These are phyloP conservation scores for Xylaria sp. DNA, from an alignment of 2,329 filamentous ascomycete species.

Conservation along the genomic window DNA sequence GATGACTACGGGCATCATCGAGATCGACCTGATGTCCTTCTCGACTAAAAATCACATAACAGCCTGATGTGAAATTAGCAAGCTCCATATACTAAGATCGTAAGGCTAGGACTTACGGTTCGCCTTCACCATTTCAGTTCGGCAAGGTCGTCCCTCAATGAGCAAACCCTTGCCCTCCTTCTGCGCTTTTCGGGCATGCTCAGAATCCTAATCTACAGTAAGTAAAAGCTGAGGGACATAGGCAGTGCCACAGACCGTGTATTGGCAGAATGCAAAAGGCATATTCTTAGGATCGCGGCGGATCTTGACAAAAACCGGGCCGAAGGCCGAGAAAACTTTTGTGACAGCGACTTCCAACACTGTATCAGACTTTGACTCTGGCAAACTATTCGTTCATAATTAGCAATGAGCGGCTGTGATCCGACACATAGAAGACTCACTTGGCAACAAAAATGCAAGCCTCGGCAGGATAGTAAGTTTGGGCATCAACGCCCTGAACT, in stretches of 20 bases:
- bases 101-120: slow-evolving; percentile 59
- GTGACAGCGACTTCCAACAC: slow-evolving; percentile 65
- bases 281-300: slow-evolving; percentile 67
- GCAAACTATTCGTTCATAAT: slow-evolving; percentile 56
- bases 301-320: slow-evolving; percentile 71
- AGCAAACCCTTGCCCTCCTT: slow-evolving; percentile 58
- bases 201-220: slow-evolving; percentile 55
- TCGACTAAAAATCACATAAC: slow-evolving; percentile 60
- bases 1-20: slow-evolving; percentile 58
- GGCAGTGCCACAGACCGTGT: slow-evolving; percentile 59
- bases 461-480: slow-evolving; percentile 63
- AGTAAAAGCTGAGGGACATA: slow-evolving; percentile 35
- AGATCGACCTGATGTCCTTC: slow-evolving; percentile 53
- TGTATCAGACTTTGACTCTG: slow-evolving; percentile 61
- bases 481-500: slow-evolving; percentile 58
- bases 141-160: slow-evolving; percentile 67
- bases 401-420: slow-evolving; percentile 14
- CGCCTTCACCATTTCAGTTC: slow-evolving; percentile 69
- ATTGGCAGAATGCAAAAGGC: slow-evolving; percentile 74
- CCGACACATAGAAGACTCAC: slow-evolving; percentile 56
- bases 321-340: slow-evolving; percentile 63
- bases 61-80: slow-evolving; percentile 55
- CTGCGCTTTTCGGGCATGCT: slow-evolving; percentile 63
- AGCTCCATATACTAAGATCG: neutral
- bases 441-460: slow-evolving; percentile 75